Conservation (phyloP, 2,329 filamentous ascomycete genomes). For the Phoma sp. region DNA sequence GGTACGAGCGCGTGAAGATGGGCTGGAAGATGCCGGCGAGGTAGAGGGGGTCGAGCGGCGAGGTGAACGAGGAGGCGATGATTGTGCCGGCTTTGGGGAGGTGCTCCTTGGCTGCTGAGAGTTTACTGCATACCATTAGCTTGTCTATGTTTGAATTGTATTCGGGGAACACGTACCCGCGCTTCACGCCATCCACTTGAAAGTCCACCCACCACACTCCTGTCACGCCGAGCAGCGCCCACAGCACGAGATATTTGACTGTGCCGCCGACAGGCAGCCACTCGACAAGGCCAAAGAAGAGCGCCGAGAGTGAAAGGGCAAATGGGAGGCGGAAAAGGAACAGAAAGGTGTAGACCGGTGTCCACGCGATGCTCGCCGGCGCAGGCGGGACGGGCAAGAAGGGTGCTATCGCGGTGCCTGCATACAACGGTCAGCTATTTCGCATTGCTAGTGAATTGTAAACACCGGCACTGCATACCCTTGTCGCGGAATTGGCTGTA, state of each 20-base stretch:
- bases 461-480: constrained; percentile 59
- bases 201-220: constrained; percentile 98
- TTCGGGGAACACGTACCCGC: constrained; percentile 64
- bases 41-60: constrained; percentile 90
- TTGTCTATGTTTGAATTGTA: neutral
- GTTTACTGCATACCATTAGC: constrained; percentile 21
- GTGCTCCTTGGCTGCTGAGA: constrained; percentile 54
- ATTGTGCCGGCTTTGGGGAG: constrained; percentile 81
- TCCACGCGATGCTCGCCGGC: constrained; percentile 64
- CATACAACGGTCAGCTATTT: constrained; percentile 19
- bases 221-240: constrained; percentile 84
- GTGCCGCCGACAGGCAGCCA: constrained; percentile 74
- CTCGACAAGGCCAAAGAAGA: constrained; percentile 83
- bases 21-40: constrained; percentile 96
- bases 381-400: constrained; percentile 83
- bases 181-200: constrained; percentile 95
- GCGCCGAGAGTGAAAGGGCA: constrained; percentile 68
- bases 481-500: constrained; percentile 91
- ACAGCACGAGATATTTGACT: constrained; percentile 82
- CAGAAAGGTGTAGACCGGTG: constrained; percentile 71
- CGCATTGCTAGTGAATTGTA: neutral
- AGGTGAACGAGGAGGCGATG: constrained; percentile 90
- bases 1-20: constrained; percentile 87
- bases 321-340: constrained; percentile 83
- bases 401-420: constrained; percentile 93